A percentile compares a stretch with the other conserved stretches of the same genome.
These are phyloP conservation scores for Curvularia verruculosa DNA, from an alignment of 2,329 filamentous ascomycete species.

Conservation along the genomic window DNA sequence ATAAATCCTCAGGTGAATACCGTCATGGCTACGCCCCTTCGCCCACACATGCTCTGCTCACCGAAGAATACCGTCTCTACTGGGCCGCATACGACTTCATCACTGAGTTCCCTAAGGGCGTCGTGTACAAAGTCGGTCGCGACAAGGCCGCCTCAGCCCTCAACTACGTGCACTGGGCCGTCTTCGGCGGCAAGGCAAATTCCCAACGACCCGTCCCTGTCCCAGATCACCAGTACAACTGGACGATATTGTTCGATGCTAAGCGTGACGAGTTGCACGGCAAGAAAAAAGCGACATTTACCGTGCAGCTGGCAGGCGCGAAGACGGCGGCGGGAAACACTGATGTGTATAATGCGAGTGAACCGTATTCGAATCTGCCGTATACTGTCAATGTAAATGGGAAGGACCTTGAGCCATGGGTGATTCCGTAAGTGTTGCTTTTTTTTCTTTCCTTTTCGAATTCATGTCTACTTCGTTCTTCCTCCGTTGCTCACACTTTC, in stretches of 20 bases:
- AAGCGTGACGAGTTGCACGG: slow-evolving; percentile 47
- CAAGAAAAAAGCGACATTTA: slow-evolving; percentile 60
- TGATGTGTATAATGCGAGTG: slow-evolving; percentile 61
- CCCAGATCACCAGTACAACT: slow-evolving; percentile 45
- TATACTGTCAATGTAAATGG: slow-evolving; percentile 59
- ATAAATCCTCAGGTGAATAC: slow-evolving; percentile 67
- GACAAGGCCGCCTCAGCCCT: slow-evolving; percentile 55
- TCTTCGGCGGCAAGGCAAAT: slow-evolving; percentile 64
- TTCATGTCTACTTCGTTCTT: neutral
- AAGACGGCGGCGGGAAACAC: slow-evolving; percentile 69
- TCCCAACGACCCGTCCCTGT: slow-evolving; percentile 50
- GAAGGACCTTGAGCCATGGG: slow-evolving; percentile 57
- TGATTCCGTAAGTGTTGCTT: slow-evolving; percentile 57
- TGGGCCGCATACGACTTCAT: slow-evolving; percentile 66
- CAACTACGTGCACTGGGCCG: slow-evolving; percentile 71
- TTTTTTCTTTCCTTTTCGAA: neutral
- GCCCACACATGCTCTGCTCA: slow-evolving; percentile 54
- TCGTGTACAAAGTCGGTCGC: slow-evolving; percentile 63
- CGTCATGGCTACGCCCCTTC: slow-evolving; percentile 62
- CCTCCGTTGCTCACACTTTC: neutral
- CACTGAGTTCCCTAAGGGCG: slow-evolving; percentile 64
- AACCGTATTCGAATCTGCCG: slow-evolving; percentile 61
- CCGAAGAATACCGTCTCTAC: slow-evolving; percentile 66
- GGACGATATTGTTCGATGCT: slow-evolving; percentile 31
- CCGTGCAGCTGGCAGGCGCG: slow-evolving; percentile 66